Evolutionary conservation across 805 yeast species (phyloP), one percentile per base, ranked within the genome.

Genomic region (Lachancea lanzarotensis): DNA sequence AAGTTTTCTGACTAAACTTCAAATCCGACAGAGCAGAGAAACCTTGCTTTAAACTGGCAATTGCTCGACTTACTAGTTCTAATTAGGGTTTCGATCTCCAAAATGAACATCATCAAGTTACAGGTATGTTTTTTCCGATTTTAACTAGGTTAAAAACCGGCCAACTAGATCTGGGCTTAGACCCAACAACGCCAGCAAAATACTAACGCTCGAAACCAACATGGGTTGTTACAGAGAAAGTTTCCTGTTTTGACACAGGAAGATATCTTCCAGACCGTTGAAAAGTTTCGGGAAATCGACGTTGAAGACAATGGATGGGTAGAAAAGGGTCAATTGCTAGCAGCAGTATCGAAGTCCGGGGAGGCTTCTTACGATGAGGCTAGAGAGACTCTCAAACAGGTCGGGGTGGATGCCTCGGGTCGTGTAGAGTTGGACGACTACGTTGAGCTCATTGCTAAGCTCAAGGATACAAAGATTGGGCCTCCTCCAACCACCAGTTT

Each of bases 341-440:
- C 88, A 62, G 78, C 89, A 3, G 80, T 89, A 33, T 79, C 95
- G 19, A 78, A 79, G 45, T 66, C 80, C 25, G 97, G 97, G 16
- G 78, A 78, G 43, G 91, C 84, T 41, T 66, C 89, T 27, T 93
- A 93, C 60, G 98, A 93, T 66, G 85, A 83, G 53, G 91, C 95
- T 19, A 82, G 98, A 70, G 95, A 89, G 65, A 86, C 97, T 2
- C 75, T 93, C 62, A 93, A 93, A 62, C 78, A 76, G 43, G 97
- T 89, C 40, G 82, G 83, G 53, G 95, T 93, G 29, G 98, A 93
- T 68, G 95, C 98, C 13, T 84, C 95, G 3, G 98, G 98, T 20
- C 91, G 86, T 61, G 97, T 93, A 43, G 98, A 93, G 65, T 71
- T 93, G 60, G 98, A 93, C 48, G 98, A 93, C 63, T 93, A 79